Evolutionary conservation across 2,329 filamentous ascomycete species (phyloP).

Genomic region (Fusarium redolens): DNA sequence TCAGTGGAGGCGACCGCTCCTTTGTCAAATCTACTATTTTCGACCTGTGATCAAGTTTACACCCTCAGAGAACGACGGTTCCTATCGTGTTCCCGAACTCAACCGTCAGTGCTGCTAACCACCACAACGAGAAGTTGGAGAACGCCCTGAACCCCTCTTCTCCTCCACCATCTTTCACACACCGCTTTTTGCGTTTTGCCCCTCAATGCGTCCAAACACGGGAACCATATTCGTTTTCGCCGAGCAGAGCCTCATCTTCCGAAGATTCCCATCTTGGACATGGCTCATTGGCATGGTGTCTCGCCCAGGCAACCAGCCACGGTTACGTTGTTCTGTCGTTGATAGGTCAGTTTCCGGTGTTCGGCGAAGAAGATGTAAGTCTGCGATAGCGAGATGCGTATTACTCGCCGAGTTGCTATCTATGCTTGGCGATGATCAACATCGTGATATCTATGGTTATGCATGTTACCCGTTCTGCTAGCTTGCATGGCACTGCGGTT

Average conservation of each 20-base stretch:
- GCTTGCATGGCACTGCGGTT: slow-evolving; percentile 16
- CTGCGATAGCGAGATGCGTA: neutral
- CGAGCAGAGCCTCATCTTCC: slow-evolving; percentile 38
- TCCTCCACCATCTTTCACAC: slow-evolving; percentile 40
- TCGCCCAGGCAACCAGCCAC: slow-evolving; percentile 3
- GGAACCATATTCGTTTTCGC: slow-evolving; percentile 7
- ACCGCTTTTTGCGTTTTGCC: slow-evolving; percentile 43
- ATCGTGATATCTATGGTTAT: slow-evolving; percentile 5
- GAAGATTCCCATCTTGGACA: slow-evolving; percentile 1
- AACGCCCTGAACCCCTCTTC: slow-evolving; percentile 37
- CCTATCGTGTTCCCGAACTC: slow-evolving; percentile 21
- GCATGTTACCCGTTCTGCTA: slow-evolving; percentile 12
- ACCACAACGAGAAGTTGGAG: slow-evolving; percentile 17
- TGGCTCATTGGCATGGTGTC: slow-evolving; percentile 3
- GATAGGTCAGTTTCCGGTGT: neutral
- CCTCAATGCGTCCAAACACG: slow-evolving; percentile 9
- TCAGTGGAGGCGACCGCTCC: slow-evolving; percentile 22
- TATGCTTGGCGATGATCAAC: slow-evolving; percentile 5
- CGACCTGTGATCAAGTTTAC: slow-evolving; percentile 4
- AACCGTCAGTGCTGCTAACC: slow-evolving; percentile 21
- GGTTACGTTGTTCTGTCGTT: slow-evolving; percentile 6
- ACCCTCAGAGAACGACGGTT: slow-evolving; percentile 4
- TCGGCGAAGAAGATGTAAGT: slow-evolving; percentile 4
- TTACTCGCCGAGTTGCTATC: slow-evolving; percentile 14
- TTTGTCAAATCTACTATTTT: slow-evolving; percentile 13